Evolutionary conservation across 1,139 yeast species (phyloP).

Genomic region (Arxiozyma heterogenica): DNA sequence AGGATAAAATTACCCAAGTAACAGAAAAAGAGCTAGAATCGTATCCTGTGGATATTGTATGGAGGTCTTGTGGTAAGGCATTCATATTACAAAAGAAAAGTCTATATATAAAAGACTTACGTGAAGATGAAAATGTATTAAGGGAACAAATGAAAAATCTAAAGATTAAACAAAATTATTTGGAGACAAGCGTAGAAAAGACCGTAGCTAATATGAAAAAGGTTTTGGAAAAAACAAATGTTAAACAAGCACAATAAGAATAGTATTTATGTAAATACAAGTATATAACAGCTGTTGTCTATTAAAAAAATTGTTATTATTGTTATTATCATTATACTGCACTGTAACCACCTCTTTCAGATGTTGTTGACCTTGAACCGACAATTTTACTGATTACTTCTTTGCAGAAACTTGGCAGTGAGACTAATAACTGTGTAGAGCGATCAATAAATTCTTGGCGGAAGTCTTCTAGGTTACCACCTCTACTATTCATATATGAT

Average conservation of each 20-base stretch:
- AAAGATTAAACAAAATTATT: slow-evolving; percentile 59
- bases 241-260: slow-evolving; percentile 1
- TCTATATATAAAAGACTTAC: slow-evolving; percentile 43
- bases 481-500: slow-evolving; percentile 55
- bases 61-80: slow-evolving; percentile 83
- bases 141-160: slow-evolving; percentile 53
- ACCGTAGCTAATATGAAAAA: slow-evolving; percentile 51
- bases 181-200: slow-evolving; percentile 70
- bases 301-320: too few species aligned
- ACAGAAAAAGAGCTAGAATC: slow-evolving; percentile 49
- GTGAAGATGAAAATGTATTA: slow-evolving; percentile 44
- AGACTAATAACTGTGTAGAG: slow-evolving; percentile 46
- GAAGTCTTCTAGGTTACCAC: slow-evolving; percentile 38
- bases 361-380: slow-evolving; percentile 36
- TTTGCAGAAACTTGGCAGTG: slow-evolving; percentile 61
- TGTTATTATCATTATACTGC: slow-evolving; percentile 48
- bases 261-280: background rate
- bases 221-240: slow-evolving; percentile 7
- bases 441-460: slow-evolving; percentile 68
- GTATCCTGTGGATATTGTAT: slow-evolving; percentile 41
- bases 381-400: slow-evolving; percentile 66
- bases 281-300: slow-evolving; percentile 6
- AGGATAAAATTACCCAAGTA: slow-evolving; percentile 46
- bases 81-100: slow-evolving; percentile 40
- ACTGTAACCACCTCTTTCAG: slow-evolving; percentile 76